phyloP scores from a whole-genome alignment of 208 protist species.

The Vickermania spadyakhi region DNA sequence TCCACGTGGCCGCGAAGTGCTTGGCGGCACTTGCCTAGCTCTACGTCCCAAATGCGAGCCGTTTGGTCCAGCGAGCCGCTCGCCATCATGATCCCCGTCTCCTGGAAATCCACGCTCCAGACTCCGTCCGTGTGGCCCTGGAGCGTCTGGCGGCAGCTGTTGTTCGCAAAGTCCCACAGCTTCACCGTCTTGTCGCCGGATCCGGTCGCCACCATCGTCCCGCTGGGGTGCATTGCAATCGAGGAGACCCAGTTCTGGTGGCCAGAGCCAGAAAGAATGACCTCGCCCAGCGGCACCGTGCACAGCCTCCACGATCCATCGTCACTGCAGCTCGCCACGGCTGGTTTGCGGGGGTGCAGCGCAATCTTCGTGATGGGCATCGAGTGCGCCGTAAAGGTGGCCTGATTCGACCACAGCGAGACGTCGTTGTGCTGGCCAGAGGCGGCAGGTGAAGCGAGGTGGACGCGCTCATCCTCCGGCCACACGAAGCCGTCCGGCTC shows the following conservation, averaged over 20 bases:
- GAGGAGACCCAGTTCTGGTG: conserved; percentile 92
- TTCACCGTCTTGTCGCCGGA: conserved; percentile 96
- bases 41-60: conserved; percentile 91
- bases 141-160: conserved; percentile 81
- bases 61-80: conserved; percentile 92
- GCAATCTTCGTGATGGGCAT: conserved; percentile 83
- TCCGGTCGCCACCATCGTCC: conserved; percentile 91
- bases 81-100: conserved; percentile 88
- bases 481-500: conserved; percentile 9
- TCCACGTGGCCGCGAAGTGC: conserved; percentile 95
- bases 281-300: conserved; percentile 85
- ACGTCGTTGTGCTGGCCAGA: conserved; percentile 11
- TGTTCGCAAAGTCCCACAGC: conserved; percentile 94
- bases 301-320: conserved; percentile 95
- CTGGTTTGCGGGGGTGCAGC: conserved; percentile 90
- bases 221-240: conserved; percentile 82
- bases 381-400: conserved; percentile 70
- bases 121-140: conserved; percentile 93
- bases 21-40: conserved; percentile 73
- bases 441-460: background rate
- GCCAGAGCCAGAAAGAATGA: conserved; percentile 92
- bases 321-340: conserved; percentile 94
- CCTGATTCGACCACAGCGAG: conserved; percentile 51
- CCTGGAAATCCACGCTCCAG: conserved; percentile 92
- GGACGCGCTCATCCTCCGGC: conserved; percentile 36